Conservation (phyloP, 495 filamentous ascomycete genomes). For the Neurospora sp. region DNA sequence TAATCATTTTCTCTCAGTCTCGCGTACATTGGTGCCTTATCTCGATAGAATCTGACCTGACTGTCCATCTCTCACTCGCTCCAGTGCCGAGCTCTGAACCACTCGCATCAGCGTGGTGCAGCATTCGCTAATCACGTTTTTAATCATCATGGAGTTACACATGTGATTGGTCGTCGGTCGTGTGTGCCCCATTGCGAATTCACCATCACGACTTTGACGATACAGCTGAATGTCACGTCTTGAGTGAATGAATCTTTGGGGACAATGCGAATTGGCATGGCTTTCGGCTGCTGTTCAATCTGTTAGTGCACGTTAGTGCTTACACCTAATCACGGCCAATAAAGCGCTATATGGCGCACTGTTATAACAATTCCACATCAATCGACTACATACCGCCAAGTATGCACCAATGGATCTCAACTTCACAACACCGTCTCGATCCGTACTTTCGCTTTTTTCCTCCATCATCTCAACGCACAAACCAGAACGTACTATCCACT, state of each 20-base stretch:
- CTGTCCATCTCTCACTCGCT: neutral
- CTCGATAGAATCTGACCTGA: neutral
- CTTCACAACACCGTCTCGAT: neutral
- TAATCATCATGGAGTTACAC: neutral
- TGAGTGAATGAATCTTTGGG: neutral
- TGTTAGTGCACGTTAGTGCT: neutral
- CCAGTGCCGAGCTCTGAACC: neutral
- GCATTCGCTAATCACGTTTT: neutral
- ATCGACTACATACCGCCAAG: neutral
- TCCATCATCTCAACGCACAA: neutral
- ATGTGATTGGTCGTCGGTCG: neutral
- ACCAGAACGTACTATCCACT: neutral
- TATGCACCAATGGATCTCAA: neutral
- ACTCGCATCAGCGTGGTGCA: neutral
- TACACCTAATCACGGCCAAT: no score
- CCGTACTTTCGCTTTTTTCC: neutral
- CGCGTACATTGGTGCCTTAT: neutral
- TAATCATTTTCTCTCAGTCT: neutral
- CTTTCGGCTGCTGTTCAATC: neutral
- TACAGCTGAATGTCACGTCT: neutral
- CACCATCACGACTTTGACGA: neutral
- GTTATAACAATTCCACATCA: no score
- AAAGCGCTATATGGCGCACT: neutral
- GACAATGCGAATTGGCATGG: no score
- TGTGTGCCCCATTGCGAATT: neutral